phyloP scores from a whole-genome alignment of 2,329 filamentous ascomycete species.

The Scytalidium sp. region DNA sequence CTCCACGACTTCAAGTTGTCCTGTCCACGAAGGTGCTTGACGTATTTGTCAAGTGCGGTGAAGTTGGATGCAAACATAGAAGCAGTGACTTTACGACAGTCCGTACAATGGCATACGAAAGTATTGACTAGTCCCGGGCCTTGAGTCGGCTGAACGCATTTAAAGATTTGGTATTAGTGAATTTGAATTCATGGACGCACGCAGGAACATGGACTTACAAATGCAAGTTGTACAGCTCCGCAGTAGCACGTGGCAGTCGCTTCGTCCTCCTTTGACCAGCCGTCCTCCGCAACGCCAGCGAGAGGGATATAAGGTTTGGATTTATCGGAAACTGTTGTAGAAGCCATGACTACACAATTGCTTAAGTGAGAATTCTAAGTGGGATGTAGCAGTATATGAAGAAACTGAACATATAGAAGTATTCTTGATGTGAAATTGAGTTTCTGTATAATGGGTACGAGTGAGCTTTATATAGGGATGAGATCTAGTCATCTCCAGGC shows the following conservation, averaged over 20 bases:
- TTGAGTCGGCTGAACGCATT: constrained; percentile 34
- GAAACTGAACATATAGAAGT: too few species aligned
- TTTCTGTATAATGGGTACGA: too few species aligned
- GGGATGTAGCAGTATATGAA: too few species aligned
- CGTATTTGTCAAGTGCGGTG: constrained; percentile 37
- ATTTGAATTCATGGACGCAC: too few species aligned
- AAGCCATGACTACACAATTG: constrained; percentile 12
- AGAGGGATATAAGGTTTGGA: constrained; percentile 36
- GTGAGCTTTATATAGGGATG: too few species aligned
- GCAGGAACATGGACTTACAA: too few species aligned
- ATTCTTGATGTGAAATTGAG: too few species aligned
- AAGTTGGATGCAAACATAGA: constrained; percentile 60
- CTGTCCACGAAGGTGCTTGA: constrained; percentile 45
- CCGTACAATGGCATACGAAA: constrained; percentile 56
- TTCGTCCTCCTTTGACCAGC: constrained; percentile 41
- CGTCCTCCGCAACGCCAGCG: constrained; percentile 35
- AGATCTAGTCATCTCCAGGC: too few species aligned
- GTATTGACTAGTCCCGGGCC: constrained; percentile 40
- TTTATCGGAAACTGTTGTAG: constrained; percentile 12
- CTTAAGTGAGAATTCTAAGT: too few species aligned
- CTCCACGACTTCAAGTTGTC: constrained; percentile 44
- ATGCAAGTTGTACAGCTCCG: constrained; percentile 50
- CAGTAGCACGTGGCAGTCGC: constrained; percentile 59
- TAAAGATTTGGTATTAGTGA: background rate
- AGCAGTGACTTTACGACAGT: constrained; percentile 58